Evolutionary conservation across 352 stramenopile genomes (phyloP).

Genomic region (Pythium phragmitis): DNA sequence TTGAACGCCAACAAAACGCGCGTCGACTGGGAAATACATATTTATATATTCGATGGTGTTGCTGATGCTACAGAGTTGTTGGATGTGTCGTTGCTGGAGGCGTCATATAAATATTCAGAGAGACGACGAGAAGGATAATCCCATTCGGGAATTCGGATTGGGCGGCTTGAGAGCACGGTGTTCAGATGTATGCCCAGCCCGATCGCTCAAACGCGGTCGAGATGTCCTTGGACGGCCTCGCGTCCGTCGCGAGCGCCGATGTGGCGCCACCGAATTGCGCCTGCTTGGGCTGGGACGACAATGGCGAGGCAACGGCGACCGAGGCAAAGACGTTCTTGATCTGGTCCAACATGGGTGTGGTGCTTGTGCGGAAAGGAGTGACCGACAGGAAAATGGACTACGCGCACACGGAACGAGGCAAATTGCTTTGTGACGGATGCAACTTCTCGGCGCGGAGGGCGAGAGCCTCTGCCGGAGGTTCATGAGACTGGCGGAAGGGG

Average conservation of each 20-base stretch:
- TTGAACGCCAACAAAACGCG: not conserved
- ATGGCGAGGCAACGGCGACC: slow-evolving; percentile 32
- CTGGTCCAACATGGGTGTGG: slow-evolving; percentile 58
- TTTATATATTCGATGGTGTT: not conserved
- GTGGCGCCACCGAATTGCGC: slow-evolving; percentile 25
- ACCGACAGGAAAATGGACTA: not conserved
- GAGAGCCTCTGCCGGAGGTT: slow-evolving; percentile 15
- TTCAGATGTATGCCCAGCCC: slow-evolving; percentile 75
- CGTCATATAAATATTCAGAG: slow-evolving; percentile 15
- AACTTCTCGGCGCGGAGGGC: not conserved
- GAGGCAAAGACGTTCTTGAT: slow-evolving; percentile 64
- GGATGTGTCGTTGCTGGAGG: not conserved
- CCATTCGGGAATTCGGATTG: not conserved
- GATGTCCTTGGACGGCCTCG: slow-evolving; percentile 45
- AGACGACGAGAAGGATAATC: not conserved
- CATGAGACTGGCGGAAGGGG: not conserved
- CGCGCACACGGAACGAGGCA: slow-evolving; percentile 2
- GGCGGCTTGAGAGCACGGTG: not conserved
- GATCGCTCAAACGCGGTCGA: slow-evolving; percentile 79
- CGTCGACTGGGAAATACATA: not conserved
- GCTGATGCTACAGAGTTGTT: not conserved
- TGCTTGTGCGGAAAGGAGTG: not conserved
- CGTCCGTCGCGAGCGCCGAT: slow-evolving; percentile 20
- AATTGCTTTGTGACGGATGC: slow-evolving; percentile 18
- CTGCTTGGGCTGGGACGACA: slow-evolving; percentile 36